These are phyloP conservation scores for Chrysosphaeria jannelii DNA, from an alignment of 2,329 filamentous ascomycete species.

Conservation along the genomic window DNA sequence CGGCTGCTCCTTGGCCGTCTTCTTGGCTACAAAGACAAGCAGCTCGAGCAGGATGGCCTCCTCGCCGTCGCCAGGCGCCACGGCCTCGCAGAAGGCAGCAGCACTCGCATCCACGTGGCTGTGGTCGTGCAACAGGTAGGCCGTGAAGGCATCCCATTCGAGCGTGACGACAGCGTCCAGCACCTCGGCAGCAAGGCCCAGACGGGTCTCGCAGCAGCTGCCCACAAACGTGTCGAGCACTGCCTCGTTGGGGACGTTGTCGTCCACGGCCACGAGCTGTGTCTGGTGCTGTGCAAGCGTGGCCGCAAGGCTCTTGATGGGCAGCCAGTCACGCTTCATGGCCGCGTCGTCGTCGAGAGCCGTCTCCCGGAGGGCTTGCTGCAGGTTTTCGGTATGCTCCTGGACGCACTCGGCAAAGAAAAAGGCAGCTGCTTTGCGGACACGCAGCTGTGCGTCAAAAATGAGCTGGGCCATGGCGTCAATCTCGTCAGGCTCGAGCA, in stretches of 20 bases:
- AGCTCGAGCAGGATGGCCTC: conserved; percentile 70
- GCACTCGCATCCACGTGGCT: conserved; percentile 20
- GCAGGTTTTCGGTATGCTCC: conserved; percentile 48
- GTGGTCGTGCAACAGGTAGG: conserved; percentile 81
- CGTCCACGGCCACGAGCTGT: conserved; percentile 17
- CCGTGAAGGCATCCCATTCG: conserved; percentile 67
- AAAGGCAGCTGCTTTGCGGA: conserved; percentile 63
- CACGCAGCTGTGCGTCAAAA: conserved; percentile 58
- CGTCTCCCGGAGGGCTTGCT: conserved; percentile 44
- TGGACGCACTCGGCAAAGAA: conserved; percentile 79
- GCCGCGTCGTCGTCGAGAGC: conserved; percentile 50
- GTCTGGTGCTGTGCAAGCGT: conserved; percentile 55
- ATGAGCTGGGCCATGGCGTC: conserved; percentile 67
- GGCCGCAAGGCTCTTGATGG: conserved; percentile 70
- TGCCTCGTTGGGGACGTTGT: conserved; percentile 18
- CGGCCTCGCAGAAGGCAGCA: conserved; percentile 34
- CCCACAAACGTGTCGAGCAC: conserved; percentile 48
- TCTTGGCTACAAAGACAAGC: conserved; percentile 52
- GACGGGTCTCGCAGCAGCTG: too few relatives aligned
- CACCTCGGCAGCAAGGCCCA: conserved; percentile 61
- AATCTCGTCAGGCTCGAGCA: conserved; percentile 75
- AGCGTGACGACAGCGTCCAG: conserved; percentile 60
- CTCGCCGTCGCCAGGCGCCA: conserved; percentile 44
- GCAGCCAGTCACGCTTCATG: conserved; percentile 62
- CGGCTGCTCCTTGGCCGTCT: conserved; percentile 21